These are phyloP conservation scores for Coniochaeta ligniaria DNA, from an alignment of 2,329 filamentous ascomycete genomes.

Conservation along the genomic window DNA sequence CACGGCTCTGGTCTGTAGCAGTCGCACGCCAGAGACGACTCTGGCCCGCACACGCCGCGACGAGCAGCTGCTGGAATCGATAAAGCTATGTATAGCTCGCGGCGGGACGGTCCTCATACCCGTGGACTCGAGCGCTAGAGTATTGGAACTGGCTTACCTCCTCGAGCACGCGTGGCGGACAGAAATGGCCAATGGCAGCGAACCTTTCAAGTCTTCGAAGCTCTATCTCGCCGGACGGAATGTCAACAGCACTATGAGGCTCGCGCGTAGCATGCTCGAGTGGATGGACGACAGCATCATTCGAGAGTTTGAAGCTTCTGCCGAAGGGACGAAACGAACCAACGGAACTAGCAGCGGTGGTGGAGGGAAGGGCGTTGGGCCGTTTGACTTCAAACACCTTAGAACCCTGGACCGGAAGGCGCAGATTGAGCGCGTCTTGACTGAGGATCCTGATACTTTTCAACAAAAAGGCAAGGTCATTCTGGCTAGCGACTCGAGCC, in stretches of 20 bases:
- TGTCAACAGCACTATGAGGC: conserved; percentile 79
- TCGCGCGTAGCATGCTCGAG: conserved; percentile 91
- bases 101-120: conserved; percentile 91
- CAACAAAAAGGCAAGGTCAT: conserved; percentile 60
- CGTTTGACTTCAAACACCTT: conserved; percentile 85
- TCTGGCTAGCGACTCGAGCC: conserved; percentile 78
- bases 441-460: conserved; percentile 29
- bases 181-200: conserved; percentile 46
- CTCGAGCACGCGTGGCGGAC: conserved; percentile 86
- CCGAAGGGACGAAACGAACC: conserved; percentile 38
- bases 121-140: conserved; percentile 89
- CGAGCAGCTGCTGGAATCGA: conserved; percentile 74
- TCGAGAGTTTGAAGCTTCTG: conserved; percentile 76
- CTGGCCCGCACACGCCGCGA: conserved; percentile 73
- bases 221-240: conserved; percentile 83
- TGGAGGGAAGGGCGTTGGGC: conserved; percentile 51
- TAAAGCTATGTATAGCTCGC: conserved; percentile 68
- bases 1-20: conserved; percentile 89
- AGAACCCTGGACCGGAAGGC: conserved; percentile 75
- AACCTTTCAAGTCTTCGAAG: conserved; percentile 44
- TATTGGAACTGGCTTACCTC: conserved; percentile 85
- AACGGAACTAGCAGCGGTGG: conserved; percentile 34
- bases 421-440: conserved; percentile 64
- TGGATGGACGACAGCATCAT: conserved; percentile 99
- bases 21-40: conserved; percentile 61